Percentiles rank a stretch among this genome's conserved stretches.
Conservation (phyloP, 441 rosid species). For the Adansonia gregorii region DNA sequence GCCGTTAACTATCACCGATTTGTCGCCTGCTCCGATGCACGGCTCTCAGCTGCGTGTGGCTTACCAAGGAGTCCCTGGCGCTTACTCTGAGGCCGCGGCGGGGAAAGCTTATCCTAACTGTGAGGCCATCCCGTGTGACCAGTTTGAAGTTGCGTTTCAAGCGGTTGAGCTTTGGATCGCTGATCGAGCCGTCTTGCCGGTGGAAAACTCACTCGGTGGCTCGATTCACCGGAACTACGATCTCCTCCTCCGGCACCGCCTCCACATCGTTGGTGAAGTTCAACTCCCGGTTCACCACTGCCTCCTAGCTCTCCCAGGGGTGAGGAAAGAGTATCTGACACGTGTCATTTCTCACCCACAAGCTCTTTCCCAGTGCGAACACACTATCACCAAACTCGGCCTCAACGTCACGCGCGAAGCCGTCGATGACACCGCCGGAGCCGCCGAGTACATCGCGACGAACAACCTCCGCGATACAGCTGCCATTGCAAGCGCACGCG, state of each 20-base stretch:
- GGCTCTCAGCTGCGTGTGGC: background rate
- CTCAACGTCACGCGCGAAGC: slow-evolving; percentile 8
- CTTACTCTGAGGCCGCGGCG: background rate
- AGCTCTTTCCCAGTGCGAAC: background rate
- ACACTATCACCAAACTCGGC: background rate
- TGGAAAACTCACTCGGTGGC: background rate
- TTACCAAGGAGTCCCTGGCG: background rate
- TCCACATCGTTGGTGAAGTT: background rate
- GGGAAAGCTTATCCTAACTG: background rate
- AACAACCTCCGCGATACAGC: background rate
- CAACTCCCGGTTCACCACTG: background rate
- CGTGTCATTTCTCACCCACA: slow-evolving; percentile 4
- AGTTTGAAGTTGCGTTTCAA: background rate
- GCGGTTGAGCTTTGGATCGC: background rate
- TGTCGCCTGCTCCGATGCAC: background rate
- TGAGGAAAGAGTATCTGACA: background rate
- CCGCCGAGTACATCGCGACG: background rate
- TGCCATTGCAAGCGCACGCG: background rate
- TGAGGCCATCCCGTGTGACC: slow-evolving; percentile 1
- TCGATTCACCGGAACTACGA: slow-evolving; percentile 1
- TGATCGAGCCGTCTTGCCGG: background rate
- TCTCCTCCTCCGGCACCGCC: background rate
- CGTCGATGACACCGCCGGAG: slow-evolving; percentile 2
- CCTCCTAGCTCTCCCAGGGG: background rate
- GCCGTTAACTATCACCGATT: background rate